phyloP scores from a whole-genome alignment of 345 rosid genomes.

The Dovyalis caffra region DNA sequence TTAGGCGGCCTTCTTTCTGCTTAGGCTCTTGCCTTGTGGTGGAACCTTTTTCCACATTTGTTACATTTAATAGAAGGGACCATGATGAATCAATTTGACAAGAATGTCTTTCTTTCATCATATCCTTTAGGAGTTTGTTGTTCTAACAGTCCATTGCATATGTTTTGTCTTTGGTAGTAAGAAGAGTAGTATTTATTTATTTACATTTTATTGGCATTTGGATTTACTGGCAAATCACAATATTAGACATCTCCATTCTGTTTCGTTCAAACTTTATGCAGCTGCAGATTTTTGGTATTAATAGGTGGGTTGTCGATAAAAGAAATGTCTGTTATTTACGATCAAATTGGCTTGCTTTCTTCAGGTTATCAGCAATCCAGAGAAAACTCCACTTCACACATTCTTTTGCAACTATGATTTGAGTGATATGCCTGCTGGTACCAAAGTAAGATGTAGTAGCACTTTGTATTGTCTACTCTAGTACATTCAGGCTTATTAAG shows the following conservation, averaged over 20 bases:
- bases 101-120: neutral
- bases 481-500: neutral
- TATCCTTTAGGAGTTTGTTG: neutral
- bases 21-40: neutral
- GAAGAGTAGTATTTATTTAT: neutral
- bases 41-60: neutral
- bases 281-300: neutral
- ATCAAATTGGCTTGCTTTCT: slow-evolving; percentile 15
- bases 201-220: neutral
- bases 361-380: slow-evolving; percentile 98
- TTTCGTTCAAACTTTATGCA: neutral
- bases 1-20: neutral
- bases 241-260: neutral
- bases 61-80: neutral
- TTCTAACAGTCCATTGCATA: neutral
- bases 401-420: slow-evolving; percentile 94
- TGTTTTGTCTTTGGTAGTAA: neutral
- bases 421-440: slow-evolving; percentile 92
- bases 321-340: slow-evolving; percentile 19
- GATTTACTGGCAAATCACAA: neutral
- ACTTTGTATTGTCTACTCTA: neutral
- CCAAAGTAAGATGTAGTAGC: slow-evolving; percentile 46
- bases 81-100: slow-evolving; percentile 3
- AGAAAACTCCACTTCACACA: slow-evolving; percentile 94
- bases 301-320: slow-evolving; percentile 2